Conservation (phyloP, 495 filamentous ascomycete genomes). For the Penicillium nucicola region DNA sequence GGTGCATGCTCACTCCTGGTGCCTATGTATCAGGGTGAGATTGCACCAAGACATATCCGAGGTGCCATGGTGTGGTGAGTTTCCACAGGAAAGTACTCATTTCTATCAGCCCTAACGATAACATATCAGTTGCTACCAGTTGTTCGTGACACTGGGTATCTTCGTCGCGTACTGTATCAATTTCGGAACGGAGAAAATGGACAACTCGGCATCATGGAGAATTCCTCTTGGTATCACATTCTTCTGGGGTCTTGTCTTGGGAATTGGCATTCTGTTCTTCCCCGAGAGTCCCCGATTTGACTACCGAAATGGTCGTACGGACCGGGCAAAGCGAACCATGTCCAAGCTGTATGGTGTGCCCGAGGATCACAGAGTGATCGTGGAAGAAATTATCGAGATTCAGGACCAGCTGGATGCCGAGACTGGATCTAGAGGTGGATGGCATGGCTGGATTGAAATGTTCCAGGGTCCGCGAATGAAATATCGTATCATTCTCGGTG, state of each 20-base stretch:
- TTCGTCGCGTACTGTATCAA: constrained; percentile 77
- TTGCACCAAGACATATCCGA: constrained; percentile 58
- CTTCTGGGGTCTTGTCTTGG: constrained; percentile 68
- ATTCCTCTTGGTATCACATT: constrained; percentile 75
- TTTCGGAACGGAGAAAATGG: constrained; percentile 58
- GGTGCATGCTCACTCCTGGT: constrained; percentile 65
- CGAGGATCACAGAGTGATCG: constrained; percentile 56
- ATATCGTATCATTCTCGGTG: constrained; percentile 64
- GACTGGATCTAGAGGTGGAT: constrained; percentile 45
- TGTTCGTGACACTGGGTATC: constrained; percentile 84
- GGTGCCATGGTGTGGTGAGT: constrained; percentile 59
- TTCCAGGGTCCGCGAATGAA: constrained; percentile 65
- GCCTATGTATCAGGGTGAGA: constrained; percentile 66
- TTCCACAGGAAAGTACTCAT: not conserved
- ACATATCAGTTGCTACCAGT: constrained; percentile 56
- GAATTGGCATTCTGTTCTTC: constrained; percentile 63
- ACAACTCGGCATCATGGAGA: constrained; percentile 59
- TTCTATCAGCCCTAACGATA: not conserved
- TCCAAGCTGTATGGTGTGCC: constrained; percentile 65
- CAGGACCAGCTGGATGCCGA: constrained; percentile 50
- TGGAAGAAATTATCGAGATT: constrained; percentile 63
- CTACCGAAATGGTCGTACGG: constrained; percentile 58
- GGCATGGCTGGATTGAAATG: constrained; percentile 41
- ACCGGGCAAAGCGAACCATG: constrained; percentile 62
- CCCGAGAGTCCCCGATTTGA: constrained; percentile 68